A percentile compares a stretch with the other conserved stretches of the same genome.
Evolutionary conservation across 2,329 filamentous ascomycete species (phyloP).

Genomic region (Paecilomyces formosus): DNA sequence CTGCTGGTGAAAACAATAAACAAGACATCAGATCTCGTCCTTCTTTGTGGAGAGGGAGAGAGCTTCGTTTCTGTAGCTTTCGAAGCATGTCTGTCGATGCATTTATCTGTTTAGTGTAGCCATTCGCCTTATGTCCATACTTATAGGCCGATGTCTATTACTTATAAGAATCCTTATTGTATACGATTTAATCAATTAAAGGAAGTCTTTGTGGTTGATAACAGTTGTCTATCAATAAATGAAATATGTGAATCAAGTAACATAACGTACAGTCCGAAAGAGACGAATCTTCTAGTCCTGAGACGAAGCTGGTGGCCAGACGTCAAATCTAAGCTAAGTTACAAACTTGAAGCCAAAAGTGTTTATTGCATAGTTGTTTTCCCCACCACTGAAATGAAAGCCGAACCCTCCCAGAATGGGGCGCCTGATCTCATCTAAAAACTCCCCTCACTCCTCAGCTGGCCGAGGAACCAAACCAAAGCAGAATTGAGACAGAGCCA

Average conservation of each 20-base stretch:
- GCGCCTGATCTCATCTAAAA: constrained; percentile 36
- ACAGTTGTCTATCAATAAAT: background rate
- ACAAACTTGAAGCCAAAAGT: background rate
- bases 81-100: too few relatives aligned
- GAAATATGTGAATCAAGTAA: background rate
- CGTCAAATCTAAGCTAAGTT: constrained; percentile 1
- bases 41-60: background rate
- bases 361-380: background rate
- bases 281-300: background rate
- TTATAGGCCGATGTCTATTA: background rate
- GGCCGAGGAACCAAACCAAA: background rate
- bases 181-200: background rate
- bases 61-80: background rate
- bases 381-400: background rate
- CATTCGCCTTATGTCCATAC: background rate
- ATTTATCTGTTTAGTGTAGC: background rate
- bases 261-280: background rate
- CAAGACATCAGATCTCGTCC: background rate
- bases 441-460: background rate
- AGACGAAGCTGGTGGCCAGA: background rate
- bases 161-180: background rate
- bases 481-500: background rate
- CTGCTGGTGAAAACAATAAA: background rate
- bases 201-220: background rate
- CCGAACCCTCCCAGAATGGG: background rate